Evolutionary conservation across 768 basidiomycete genomes (phyloP).

Genomic region (Phanerochaete sordida): DNA sequence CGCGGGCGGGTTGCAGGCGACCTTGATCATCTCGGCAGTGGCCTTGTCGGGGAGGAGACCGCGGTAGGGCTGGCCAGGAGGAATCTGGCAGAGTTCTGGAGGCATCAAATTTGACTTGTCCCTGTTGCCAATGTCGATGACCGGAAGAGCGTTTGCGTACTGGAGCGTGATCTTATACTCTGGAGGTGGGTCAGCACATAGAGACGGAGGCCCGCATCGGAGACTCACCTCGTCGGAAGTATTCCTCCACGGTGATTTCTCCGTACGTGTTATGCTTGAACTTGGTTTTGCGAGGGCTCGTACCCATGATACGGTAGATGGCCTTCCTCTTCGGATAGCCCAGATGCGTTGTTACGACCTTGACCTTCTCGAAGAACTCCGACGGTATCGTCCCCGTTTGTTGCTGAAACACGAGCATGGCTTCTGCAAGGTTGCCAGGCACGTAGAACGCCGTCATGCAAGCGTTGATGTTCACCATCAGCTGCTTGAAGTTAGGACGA

Average conservation of each 20-base stretch:
- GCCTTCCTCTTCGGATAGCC: slow-evolving; percentile 51
- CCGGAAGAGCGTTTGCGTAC: slow-evolving; percentile 32
- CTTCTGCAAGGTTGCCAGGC: slow-evolving; percentile 60
- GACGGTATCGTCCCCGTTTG: slow-evolving; percentile 45
- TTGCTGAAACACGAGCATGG: slow-evolving; percentile 47
- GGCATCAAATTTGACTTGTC: slow-evolving; percentile 45
- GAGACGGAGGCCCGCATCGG: slow-evolving; percentile 25
- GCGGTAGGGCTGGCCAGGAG: slow-evolving; percentile 54
- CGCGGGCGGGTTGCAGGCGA: slow-evolving; percentile 61
- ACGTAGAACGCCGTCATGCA: slow-evolving; percentile 54
- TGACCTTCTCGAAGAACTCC: slow-evolving; percentile 49
- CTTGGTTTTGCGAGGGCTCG: slow-evolving; percentile 22
- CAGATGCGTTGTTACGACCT: slow-evolving; percentile 53
- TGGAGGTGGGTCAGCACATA: slow-evolving; percentile 30
- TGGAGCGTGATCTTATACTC: slow-evolving; percentile 56
- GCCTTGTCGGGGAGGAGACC: slow-evolving; percentile 57
- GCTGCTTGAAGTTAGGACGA: slow-evolving; percentile 42
- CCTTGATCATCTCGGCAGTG: slow-evolving; percentile 66
- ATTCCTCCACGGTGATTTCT: slow-evolving; percentile 56
- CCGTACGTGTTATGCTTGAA: slow-evolving; percentile 57
- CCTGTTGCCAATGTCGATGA: slow-evolving; percentile 32
- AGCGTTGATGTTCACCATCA: slow-evolving; percentile 53
- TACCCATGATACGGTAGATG: slow-evolving; percentile 21
- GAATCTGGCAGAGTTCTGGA: slow-evolving; percentile 68
- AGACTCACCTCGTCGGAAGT: slow-evolving; percentile 58